phyloP scores from a whole-genome alignment of 306 rosid genomes.

The Neltuma alba region DNA sequence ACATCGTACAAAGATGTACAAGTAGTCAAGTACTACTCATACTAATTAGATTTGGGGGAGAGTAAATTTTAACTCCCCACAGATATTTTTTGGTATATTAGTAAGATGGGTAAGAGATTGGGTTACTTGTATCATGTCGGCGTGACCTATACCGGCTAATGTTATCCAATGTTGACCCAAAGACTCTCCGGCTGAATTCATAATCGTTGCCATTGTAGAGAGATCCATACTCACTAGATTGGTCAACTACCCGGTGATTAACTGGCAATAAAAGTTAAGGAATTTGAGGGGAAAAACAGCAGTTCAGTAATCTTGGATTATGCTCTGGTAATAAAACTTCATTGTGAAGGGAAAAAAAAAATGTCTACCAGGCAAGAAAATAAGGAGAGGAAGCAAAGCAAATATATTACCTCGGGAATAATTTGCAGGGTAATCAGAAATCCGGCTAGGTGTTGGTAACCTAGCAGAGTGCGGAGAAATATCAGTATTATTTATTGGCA shows the following conservation, averaged over 20 bases:
- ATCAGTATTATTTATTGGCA: conserved; percentile 47
- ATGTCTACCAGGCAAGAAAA: not conserved
- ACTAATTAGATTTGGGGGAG: conserved; percentile 15
- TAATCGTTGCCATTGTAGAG: conserved; percentile 54
- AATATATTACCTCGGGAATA: conserved; percentile 58
- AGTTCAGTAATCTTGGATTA: conserved; percentile 35
- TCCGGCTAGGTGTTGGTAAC: conserved; percentile 45
- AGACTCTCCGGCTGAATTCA: conserved; percentile 71
- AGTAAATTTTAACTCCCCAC: conserved; percentile 34
- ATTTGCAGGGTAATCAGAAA: conserved; percentile 54
- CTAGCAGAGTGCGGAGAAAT: conserved; percentile 43
- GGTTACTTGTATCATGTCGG: conserved; percentile 59
- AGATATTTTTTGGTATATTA: conserved; percentile 36
- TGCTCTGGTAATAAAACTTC: conserved; percentile 11
- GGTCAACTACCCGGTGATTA: conserved; percentile 57
- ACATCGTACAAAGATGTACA: conserved; percentile 33
- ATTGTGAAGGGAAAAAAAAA: not conserved
- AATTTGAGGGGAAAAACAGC: conserved; percentile 21
- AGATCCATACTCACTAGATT: conserved; percentile 65
- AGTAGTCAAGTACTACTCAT: conserved; percentile 10
- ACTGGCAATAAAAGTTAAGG: conserved; percentile 50
- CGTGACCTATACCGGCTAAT: conserved; percentile 66
- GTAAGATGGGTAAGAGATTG: conserved; percentile 50
- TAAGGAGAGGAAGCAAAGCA: conserved; percentile 14
- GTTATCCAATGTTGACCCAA: conserved; percentile 68